Conservation (phyloP, 2,329 filamentous ascomycete genomes). For the Phaeosphaeria sp. region DNA sequence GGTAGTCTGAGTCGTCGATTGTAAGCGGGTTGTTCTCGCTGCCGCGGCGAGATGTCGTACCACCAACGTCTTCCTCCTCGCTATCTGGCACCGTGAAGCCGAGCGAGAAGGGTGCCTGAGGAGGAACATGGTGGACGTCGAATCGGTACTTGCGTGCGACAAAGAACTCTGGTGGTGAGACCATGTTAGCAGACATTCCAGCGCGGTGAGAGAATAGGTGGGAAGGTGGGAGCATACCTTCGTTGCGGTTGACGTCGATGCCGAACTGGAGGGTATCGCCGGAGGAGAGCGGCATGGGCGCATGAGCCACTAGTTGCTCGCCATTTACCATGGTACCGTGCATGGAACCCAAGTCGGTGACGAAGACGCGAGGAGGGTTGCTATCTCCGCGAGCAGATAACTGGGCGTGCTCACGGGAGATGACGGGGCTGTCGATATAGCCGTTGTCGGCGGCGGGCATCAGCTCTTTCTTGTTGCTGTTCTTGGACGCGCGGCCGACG, state of each 20-base stretch:
- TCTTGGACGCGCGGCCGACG: conserved; percentile 54
- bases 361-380: conserved; percentile 46
- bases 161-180: conserved; percentile 31
- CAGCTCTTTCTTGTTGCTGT: conserved; percentile 48
- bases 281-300: conserved; percentile 28
- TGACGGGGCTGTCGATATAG: conserved; percentile 74
- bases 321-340: conserved; percentile 67
- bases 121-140: conserved; percentile 21
- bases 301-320: conserved; percentile 28
- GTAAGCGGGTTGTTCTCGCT: conserved; percentile 37
- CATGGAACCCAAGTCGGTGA: conserved; percentile 65
- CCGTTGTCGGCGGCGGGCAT: conserved; percentile 60
- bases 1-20: conserved; percentile 35
- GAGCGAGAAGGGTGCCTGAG: conserved; percentile 19
- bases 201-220: not conserved
- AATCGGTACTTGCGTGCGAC: conserved; percentile 41
- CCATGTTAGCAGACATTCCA: conserved; percentile 11
- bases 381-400: conserved; percentile 31
- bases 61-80: conserved; percentile 34
- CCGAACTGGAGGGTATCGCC: conserved; percentile 48
- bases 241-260: conserved; percentile 41
- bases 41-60: conserved; percentile 18
- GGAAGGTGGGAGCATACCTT: conserved; percentile 28
- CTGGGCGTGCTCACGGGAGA: conserved; percentile 72
- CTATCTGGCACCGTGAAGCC: conserved; percentile 44